phyloP scores from a whole-genome alignment of 176 grass and related monocot species.

The Phyllostachys edulis region DNA sequence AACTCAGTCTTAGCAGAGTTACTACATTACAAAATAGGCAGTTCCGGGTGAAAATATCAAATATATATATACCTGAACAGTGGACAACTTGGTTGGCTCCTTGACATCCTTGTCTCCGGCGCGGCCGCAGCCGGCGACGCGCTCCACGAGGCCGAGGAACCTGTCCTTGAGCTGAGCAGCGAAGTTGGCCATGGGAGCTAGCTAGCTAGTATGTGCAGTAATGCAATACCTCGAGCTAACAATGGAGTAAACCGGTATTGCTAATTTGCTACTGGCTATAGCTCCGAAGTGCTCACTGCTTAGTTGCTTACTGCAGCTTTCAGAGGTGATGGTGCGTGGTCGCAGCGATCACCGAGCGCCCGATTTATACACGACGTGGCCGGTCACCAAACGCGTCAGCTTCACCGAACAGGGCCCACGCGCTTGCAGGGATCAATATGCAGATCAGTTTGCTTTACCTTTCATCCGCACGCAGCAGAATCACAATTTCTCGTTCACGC shows the following conservation, averaged over 20 bases:
- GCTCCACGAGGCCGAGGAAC: conserved; percentile 33
- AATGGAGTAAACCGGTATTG: background rate
- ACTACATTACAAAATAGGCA: too few species aligned
- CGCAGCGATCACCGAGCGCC: background rate
- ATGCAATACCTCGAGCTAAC: background rate
- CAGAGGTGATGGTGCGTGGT: background rate
- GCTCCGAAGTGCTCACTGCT: background rate
- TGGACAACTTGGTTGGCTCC: too few species aligned
- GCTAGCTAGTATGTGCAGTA: background rate
- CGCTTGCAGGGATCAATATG: background rate
- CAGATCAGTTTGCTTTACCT: background rate
- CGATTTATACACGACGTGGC: conserved; percentile 27
- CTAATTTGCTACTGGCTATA: background rate
- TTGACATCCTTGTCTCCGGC: background rate
- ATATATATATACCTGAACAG: too few species aligned
- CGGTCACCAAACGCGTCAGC: background rate
- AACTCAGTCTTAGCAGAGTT: too few species aligned
- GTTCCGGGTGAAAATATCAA: too few species aligned
- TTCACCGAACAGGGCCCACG: background rate
- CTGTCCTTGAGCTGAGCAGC: conserved; percentile 38
- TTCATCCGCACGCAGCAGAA: background rate
- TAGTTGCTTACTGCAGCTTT: background rate
- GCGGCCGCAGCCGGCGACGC: conserved; percentile 12
- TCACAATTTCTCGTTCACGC: too few species aligned
- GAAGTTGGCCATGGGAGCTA: conserved; percentile 24